phyloP scores from a whole-genome alignment of 768 basidiomycete genomes.

The Termitomyces sp. region DNA sequence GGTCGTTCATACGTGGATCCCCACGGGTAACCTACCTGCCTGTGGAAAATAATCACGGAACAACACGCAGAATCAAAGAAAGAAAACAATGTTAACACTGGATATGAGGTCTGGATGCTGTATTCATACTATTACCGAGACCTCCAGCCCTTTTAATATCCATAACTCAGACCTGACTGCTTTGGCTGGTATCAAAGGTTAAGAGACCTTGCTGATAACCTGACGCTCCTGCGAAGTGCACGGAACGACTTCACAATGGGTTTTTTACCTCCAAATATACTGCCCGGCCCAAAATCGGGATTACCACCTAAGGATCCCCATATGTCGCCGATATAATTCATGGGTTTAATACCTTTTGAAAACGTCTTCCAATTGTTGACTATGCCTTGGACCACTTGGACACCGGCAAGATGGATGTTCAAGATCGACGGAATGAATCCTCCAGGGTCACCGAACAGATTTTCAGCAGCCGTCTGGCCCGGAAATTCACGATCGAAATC shows the following conservation, averaged over 20 bases:
- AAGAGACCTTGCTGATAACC: neutral
- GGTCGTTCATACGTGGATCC: too few relatives aligned
- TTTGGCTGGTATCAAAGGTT: neutral
- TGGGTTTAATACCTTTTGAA: slow-evolving; percentile 2
- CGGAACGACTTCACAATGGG: neutral
- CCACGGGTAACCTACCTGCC: too few relatives aligned
- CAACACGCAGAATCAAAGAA: too few relatives aligned
- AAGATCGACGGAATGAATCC: slow-evolving; percentile 7
- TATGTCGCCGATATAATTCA: slow-evolving; percentile 12
- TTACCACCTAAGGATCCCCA: slow-evolving; percentile 9
- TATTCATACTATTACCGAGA: neutral
- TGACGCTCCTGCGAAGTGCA: neutral
- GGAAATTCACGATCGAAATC: slow-evolving; percentile 11
- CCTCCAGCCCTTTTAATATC: too few relatives aligned
- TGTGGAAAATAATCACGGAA: neutral
- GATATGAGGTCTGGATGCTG: neutral
- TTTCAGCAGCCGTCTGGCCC: slow-evolving; percentile 5
- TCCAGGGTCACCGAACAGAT: slow-evolving; percentile 6
- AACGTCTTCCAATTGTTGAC: slow-evolving; percentile 3
- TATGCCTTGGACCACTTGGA: slow-evolving; percentile 9
- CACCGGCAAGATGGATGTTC: slow-evolving; percentile 10
- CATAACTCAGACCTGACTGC: neutral
- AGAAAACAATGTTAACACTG: too few relatives aligned
- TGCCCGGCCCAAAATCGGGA: slow-evolving; percentile 11
- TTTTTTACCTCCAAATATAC: neutral